Evolutionary conservation across 2,329 filamentous ascomycete species (phyloP), one percentile per base, ranked within the genome.

Genomic region (Coniochaeta sp.): DNA sequence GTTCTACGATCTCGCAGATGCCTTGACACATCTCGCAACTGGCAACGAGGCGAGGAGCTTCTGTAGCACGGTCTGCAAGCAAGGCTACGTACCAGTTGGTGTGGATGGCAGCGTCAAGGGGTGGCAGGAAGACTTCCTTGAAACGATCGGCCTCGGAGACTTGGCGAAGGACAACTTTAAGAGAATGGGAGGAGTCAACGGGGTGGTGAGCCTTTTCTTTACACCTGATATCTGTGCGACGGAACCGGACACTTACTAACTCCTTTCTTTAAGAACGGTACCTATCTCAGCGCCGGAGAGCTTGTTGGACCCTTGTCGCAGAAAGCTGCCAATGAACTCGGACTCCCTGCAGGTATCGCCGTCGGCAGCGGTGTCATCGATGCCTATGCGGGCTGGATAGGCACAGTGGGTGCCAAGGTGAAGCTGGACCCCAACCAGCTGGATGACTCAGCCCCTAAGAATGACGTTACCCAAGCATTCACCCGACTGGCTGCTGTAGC

Each of bases 321-420:
- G 64, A 89, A 89, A 69, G 93, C 95, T 6, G 91, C 89, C 17
- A 76, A 81, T 55, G 89, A 97, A 65, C 85, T 99, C 62, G 93
- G 95, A 8, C 82, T 99, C 3, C 89, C 89, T 5, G 81, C 89
- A 22, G 93, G 93, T 42, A 95, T 97, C 66, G 91, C 95, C 19
- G 89, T 99, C 59, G 95, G 95, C 59, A 96, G 91, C 70, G 93
- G 93, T 73, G 95, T 99, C 64, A 99, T 99, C 70, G 95, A 99
- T 73, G 95, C 95, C 19, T 99, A 99, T 70, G 95, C 95, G 62
- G 95, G 95, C 64, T 99, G 95, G 95, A 95, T 99, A 66, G 95
- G 95, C 62, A 98, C 95, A 1, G 95, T 99, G n/a, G 95, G 95
- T 61, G 93, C 95, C 62, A 97, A 97, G 74, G 91, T 97, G 67